These are phyloP conservation scores for Ogataea nakhonphanomensis DNA, from an alignment of 805 yeast species.

Conservation along the genomic window DNA sequence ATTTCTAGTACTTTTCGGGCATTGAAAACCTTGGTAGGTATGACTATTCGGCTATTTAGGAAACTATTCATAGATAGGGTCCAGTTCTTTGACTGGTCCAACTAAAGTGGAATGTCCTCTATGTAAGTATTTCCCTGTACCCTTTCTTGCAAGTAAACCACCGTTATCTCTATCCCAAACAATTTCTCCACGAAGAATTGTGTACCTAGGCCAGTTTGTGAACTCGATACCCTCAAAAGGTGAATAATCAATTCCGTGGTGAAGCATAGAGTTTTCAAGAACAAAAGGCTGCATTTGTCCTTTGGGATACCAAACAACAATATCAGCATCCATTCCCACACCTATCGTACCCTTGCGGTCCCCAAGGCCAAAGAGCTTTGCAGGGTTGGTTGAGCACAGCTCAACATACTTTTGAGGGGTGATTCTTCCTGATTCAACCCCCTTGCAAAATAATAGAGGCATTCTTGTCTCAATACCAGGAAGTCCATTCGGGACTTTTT, in stretches of 20 bases:
- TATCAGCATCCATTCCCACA: constrained; percentile 48
- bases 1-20: too few species aligned
- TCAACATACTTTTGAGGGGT: constrained; percentile 43
- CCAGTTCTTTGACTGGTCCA: constrained; percentile 23
- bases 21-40: too few species aligned
- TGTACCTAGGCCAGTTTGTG: constrained; percentile 46
- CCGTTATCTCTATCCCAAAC: constrained; percentile 32
- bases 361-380: constrained; percentile 42
- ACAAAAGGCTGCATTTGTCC: constrained; percentile 27
- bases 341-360: constrained; percentile 41
- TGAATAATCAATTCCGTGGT: constrained; percentile 38
- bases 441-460: constrained; percentile 42
- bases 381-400: constrained; percentile 43
- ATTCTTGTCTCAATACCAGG: constrained; percentile 49
- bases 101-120: constrained; percentile 26
- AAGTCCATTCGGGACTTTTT: constrained; percentile 45
- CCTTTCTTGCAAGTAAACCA: constrained; percentile 17
- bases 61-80: constrained; percentile 21
- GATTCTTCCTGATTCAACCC: constrained; percentile 40
- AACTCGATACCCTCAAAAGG: constrained; percentile 39
- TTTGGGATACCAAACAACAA: constrained; percentile 46
- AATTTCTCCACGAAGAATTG: constrained; percentile 37
- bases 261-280: constrained; percentile 31
- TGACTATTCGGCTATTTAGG: too few species aligned
- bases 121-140: constrained; percentile 27